Conservation (phyloP, 2,329 filamentous ascomycete species). For the Alternaria triticina region DNA sequence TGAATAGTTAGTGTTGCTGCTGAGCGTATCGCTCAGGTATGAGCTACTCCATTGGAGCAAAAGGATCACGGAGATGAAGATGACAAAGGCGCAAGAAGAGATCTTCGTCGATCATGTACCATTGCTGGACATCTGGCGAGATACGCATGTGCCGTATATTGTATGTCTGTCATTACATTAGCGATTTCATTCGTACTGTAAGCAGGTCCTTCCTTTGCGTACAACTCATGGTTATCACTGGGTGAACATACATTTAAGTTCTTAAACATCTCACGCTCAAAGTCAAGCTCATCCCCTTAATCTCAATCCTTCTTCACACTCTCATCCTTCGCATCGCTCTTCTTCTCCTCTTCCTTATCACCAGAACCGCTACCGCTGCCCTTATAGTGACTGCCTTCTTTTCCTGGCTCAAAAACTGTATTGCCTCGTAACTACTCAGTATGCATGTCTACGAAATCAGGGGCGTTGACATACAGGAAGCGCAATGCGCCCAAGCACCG, state of each 20-base stretch:
- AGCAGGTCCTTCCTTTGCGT: neutral
- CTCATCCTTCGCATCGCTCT: conserved; percentile 18
- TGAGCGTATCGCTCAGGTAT: neutral
- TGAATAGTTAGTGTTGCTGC: too few species aligned
- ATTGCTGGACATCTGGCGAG: neutral
- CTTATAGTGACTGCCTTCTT: conserved; percentile 33
- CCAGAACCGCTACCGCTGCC: conserved; percentile 34
- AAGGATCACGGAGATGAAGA: neutral
- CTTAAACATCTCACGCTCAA: neutral
- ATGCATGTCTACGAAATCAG: neutral
- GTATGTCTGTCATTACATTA: neutral
- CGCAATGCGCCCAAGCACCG: conserved; percentile 37
- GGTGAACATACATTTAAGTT: neutral
- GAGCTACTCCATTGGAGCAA: neutral
- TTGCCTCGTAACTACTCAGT: conserved; percentile 11
- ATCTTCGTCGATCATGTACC: neutral
- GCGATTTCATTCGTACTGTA: neutral
- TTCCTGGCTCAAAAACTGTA: conserved; percentile 37
- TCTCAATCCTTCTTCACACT: conserved; percentile 4
- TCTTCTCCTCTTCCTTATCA: conserved; percentile 32
- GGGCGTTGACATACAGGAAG: conserved; percentile 28
- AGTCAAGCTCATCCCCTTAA: neutral
- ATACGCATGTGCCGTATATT: neutral
- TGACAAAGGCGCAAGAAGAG: neutral
- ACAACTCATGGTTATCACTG: neutral